Conservation (phyloP, 345 rosid species). For the Bruguiera gymnorhiza region DNA sequence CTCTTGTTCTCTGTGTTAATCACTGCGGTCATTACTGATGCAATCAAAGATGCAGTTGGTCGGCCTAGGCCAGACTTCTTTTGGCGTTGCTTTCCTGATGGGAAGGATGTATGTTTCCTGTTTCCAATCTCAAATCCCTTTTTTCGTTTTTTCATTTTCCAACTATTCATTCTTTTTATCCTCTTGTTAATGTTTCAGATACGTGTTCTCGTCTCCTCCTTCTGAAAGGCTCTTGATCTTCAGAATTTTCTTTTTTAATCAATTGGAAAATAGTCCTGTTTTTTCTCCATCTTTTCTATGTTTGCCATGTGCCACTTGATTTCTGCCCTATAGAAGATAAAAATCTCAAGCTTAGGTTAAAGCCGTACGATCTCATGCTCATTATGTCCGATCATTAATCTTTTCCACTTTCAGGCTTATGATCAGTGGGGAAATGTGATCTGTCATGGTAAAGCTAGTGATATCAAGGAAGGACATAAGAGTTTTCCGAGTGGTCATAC, state of each 20-base stretch:
- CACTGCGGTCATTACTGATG: constrained; percentile 70
- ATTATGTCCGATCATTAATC: neutral
- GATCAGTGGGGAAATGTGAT: constrained; percentile 60
- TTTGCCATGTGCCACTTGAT: too few relatives aligned
- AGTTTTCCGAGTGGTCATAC: constrained; percentile 94
- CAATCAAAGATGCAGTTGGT: constrained; percentile 71
- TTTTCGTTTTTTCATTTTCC: neutral
- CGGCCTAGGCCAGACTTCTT: constrained; percentile 91
- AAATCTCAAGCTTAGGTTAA: too few relatives aligned
- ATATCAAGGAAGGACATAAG: constrained; percentile 73
- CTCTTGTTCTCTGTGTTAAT: constrained; percentile 63
- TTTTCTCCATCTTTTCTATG: too few relatives aligned
- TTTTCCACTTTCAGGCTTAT: constrained; percentile 27
- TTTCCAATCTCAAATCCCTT: neutral
- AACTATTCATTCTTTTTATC: neutral
- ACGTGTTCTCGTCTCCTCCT: too few relatives aligned
- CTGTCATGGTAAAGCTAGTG: constrained; percentile 59
- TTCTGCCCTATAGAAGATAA: too few relatives aligned
- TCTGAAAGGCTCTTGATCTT: too few relatives aligned
- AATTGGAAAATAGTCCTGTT: too few relatives aligned
- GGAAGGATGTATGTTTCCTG: constrained; percentile 48
- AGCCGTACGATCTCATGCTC: too few relatives aligned
- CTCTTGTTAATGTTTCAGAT: neutral
- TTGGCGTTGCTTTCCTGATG: constrained; percentile 98
- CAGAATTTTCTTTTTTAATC: too few relatives aligned